Percentiles rank a stretch among this genome's conserved stretches.
phyloP scores from a whole-genome alignment of 1,284 basidiomycete genomes.

The Cronartium quercuum region DNA sequence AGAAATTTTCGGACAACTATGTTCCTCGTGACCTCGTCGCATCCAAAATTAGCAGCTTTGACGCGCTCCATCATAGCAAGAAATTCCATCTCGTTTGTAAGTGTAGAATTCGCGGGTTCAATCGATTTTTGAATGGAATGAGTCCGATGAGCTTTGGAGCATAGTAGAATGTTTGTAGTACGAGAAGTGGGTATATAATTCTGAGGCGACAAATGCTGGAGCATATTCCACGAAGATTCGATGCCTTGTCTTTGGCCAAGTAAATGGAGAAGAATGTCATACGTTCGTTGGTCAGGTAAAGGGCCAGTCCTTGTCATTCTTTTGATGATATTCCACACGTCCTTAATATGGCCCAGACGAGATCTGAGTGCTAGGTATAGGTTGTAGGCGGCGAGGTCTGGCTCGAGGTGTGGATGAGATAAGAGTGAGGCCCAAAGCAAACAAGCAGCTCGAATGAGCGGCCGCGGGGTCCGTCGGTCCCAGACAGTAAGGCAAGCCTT shows the following conservation, averaged over 20 bases:
- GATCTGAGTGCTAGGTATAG: conserved; percentile 29
- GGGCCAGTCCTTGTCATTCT: conserved; percentile 14
- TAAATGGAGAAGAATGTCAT: conserved; percentile 22
- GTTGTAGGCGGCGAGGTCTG: conserved; percentile 29
- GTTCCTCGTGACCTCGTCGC: conserved; percentile 31
- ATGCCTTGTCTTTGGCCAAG: conserved; percentile 14
- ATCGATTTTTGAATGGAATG: background rate
- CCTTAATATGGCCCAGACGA: conserved; percentile 24
- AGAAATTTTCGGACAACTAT: conserved; percentile 19
- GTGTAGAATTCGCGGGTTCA: background rate
- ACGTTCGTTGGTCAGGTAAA: conserved; percentile 6
- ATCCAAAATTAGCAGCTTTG: conserved; percentile 17
- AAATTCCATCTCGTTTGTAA: background rate
- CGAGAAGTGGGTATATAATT: conserved; percentile 16
- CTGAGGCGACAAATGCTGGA: conserved; percentile 10
- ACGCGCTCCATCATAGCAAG: conserved; percentile 12
- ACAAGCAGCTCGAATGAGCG: conserved; percentile 12
- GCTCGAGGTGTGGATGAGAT: conserved; percentile 20
- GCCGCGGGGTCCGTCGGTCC: conserved; percentile 32
- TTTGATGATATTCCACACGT: background rate
- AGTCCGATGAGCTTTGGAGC: conserved; percentile 6
- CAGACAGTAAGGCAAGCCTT: conserved; percentile 31
- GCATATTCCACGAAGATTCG: background rate
- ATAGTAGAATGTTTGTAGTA: conserved; percentile 31
- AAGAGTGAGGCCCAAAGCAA: conserved; percentile 19